Percentiles rank a stretch among this genome's conserved stretches.
Evolutionary conservation across 75 land plant genomes (phyloP).

Genomic region (Larix kaempferi): DNA sequence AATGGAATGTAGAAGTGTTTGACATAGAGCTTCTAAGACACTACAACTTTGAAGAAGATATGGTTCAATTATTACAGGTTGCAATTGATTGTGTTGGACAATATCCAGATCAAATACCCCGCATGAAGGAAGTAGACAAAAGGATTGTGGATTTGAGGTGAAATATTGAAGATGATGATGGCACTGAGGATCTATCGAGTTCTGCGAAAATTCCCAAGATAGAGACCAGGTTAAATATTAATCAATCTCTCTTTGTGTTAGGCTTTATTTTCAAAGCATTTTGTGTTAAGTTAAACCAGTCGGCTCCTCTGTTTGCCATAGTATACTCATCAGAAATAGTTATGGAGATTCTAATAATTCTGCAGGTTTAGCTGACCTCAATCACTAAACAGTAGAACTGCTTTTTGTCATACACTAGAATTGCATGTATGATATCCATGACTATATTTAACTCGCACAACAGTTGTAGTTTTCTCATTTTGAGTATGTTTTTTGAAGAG

Average conservation of each 20-base stretch:
- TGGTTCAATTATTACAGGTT: conserved; percentile 61
- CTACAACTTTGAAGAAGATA: conserved; percentile 67
- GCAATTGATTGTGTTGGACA: conserved; percentile 54
- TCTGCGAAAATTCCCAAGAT: background rate
- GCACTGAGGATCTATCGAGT: background rate
- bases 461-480: too few relatives aligned
- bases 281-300: background rate
- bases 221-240: background rate
- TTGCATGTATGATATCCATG: too few relatives aligned
- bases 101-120: conserved; percentile 62
- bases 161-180: background rate
- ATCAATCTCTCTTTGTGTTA: background rate
- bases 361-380: too few relatives aligned
- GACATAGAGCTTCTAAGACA: conserved; percentile 73
- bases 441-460: too few relatives aligned
- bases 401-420: too few relatives aligned
- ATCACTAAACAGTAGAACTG: too few relatives aligned
- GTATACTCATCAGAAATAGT: background rate
- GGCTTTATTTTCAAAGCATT: background rate
- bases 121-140: conserved; percentile 43
- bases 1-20: conserved; percentile 81
- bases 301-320: background rate
- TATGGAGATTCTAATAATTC: too few relatives aligned
- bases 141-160: conserved; percentile 36
- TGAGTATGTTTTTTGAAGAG: too few relatives aligned